Evolutionary conservation across 768 basidiomycete genomes (phyloP), one percentile per base, ranked within the genome.

Genomic region (Ephemerocybe angulata): DNA sequence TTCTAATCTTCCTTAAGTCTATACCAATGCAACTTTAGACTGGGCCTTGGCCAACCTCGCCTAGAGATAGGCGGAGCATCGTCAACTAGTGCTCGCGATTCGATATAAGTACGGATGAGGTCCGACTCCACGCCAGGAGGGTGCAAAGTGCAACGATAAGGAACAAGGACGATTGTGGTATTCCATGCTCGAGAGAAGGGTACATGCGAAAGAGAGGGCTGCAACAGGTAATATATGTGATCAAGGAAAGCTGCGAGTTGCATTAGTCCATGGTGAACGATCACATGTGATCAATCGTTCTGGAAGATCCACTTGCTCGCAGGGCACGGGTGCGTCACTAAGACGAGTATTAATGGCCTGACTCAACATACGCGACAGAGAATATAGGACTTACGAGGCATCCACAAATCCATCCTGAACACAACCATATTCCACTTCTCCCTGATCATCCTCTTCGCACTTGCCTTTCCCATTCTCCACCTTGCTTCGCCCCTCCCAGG

Each of bases 381-480:
- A 25, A 24, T 43, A 31, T 19, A 25, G 13, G 10, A 53, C 53
- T 47, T 38, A 57, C 52, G 3, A 1, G 42, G 42, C 31, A 53
- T 38, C 51, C 42, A 53, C 50, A 48, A 25, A 46, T 57, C 56
- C 56, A 57, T 57, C 21, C 56, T 35, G 21, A 42, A 52, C n/a
- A 42, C 50, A 3, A 50, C 52, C 56, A 57, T 53, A 7, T 31
- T 46, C 56, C 56, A 57, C 25, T 46, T 30, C 47, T 53, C 52
- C 33, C 44, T 31, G 17, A 44, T 53, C 56, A 53, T 53, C 43
- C 24, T 53, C 44, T 46, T 44, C 31, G 44, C 44, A 38, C 24
- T 46, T 19, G 52, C 38, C 33, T 53, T 57, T 29, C 56, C 51
- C 56, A 57, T 48, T 33, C 52, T 47, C 56, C 56, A 57, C 33